Evolutionary conservation across 228 moss, liverwort and hornwort species (phyloP).

Genomic region (Sphagnum fallax): DNA sequence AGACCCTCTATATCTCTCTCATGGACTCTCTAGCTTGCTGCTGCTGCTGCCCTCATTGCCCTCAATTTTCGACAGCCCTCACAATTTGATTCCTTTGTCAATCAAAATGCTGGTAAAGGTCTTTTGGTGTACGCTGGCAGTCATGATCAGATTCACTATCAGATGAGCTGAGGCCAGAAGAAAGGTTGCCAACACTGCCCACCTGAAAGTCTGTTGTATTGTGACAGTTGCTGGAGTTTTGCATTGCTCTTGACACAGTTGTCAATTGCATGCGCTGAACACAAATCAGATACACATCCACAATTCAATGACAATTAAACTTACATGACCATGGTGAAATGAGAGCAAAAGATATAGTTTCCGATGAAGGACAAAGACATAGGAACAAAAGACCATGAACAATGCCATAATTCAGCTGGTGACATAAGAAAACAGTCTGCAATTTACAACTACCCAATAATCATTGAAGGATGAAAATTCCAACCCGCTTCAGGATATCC

Average conservation of each 20-base stretch:
- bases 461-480: background rate
- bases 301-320: background rate
- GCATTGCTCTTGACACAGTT: constrained; percentile 49
- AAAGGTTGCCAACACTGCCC: constrained; percentile 87
- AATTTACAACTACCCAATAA: background rate
- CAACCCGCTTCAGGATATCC: constrained; percentile 2
- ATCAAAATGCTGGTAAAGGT: no score
- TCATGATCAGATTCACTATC: constrained; percentile 98
- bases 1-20: no score
- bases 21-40: no score
- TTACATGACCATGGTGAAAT: no score
- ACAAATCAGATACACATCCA: constrained; percentile 4
- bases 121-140: constrained; percentile 6
- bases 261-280: constrained; percentile 76
- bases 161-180: constrained; percentile 79
- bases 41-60: no score
- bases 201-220: constrained; percentile 55
- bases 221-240: constrained; percentile 53
- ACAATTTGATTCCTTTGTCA: no score
- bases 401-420: no score
- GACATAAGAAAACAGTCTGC: no score
- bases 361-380: no score
- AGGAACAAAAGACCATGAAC: no score
- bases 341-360: no score
- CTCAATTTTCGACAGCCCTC: no score